Base-by-base conservation (phyloP, 1,284 basidiomycete species). In the Mrakiaceae sp. region DNA sequence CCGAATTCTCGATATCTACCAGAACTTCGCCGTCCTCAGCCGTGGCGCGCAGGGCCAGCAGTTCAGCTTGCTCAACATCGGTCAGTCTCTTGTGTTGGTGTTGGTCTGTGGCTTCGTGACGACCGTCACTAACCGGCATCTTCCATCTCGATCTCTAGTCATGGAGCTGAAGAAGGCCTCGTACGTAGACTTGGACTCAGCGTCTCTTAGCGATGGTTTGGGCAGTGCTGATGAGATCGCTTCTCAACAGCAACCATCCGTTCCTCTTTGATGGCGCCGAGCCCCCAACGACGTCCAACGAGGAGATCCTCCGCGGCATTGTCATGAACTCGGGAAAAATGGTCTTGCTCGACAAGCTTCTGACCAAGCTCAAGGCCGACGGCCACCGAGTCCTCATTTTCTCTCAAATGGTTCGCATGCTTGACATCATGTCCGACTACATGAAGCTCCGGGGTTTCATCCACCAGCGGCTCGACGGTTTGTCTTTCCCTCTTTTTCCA, bases 241-340 rank as follows among this genome's bases (percentile, higher is more conserved):
- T 10, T 40, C n/a, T 39, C 16, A n/a, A 2, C 53, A 74, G 72
- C 48, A 98, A 98, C 74, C 96, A 99, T 71, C 96, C 96, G 0
- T 99, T 88, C 76, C 83, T 99, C 3, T 98, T 98, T 71, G 95
- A 98, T 64, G 96, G 96, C 43, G 93, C 92, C 27, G 96, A 98
- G 77, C 79, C 82, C 43, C 82, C 82, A 64, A 86, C 87, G 59
- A 86, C 81, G 68, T 78, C 83, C 67, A 61, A 72, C 12, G 90
- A 96, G 63, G 94, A 97, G 72, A 87, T 87, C 52, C 83, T 98
- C 69, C 90, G 94, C 73, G 94, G 94, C 59, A 83, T 99, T 5
- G 93, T 98, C 70, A 95, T 97, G 86, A 97, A 90, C 77, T 95
- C 91, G 67, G 94, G 93, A 63, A 99, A 99, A 80, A 86, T 99